Evolutionary conservation across 2,329 filamentous ascomycete genomes (phyloP), one percentile per base, ranked within the genome.

Genomic region (Penicillium capsulatum): DNA sequence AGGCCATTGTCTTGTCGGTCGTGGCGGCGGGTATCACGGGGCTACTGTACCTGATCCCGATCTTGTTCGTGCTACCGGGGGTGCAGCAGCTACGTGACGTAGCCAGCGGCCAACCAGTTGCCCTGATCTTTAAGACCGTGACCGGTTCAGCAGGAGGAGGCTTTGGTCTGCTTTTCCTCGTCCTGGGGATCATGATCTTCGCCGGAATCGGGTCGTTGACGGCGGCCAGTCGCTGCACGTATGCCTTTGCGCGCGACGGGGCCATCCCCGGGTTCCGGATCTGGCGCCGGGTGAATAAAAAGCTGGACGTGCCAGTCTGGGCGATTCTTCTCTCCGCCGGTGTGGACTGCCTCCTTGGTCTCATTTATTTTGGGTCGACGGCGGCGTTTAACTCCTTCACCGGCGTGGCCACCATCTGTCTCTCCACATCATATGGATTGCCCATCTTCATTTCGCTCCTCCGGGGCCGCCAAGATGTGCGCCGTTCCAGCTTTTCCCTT

Each of bases 361-460:
- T 86, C 49, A 88, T 90, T 62, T 90, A 86, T 67, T 87, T 90
- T 48, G 86, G 86, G 7, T 85, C 81, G 1, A 76, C 78, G 0
- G 83, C 84, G 0, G 86, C 86, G 0, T 90, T 90, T 69, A 84
- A 83, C 69, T 82, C 80, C 7, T 89, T 90, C 63, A 89, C 84
- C 0, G 84, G 84, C 17, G 84, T 88, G 1, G 85, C 84, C 1
- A 89, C 84, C 3, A 88, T 90, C 58, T 88, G 84, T 49, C 75
- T 90, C 0, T 83, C 80, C 0, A 80, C 81, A 3, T 86, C 83
- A 0, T 90, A 90, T 60, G 84, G 81, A 10, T 73, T 88, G 11
- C 86, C 86, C 0, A 86, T 90, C 38, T 65, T 88, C 8, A 81
- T 90, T 42, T 83, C 75, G 8, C 66, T 90, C 3, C 52, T 88